Conservation (phyloP, 441 rosid genomes). For the Bocquillonia castaneifolia region DNA sequence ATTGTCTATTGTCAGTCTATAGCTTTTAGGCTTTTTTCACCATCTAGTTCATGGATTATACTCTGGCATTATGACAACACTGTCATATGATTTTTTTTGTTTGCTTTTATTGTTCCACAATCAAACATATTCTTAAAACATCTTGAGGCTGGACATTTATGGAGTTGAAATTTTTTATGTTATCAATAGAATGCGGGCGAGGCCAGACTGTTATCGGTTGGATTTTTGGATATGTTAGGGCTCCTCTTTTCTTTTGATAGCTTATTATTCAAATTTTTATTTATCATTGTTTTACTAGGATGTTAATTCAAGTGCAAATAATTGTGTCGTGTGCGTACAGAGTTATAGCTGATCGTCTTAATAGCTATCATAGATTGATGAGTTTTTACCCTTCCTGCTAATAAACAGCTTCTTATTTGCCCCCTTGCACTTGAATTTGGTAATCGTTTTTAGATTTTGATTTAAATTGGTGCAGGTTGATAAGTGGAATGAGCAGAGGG, state of each 20-base stretch:
- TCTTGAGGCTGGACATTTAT: not conserved
- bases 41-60: no score
- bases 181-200: not conserved
- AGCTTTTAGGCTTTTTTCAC: not conserved
- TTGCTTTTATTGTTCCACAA: not conserved
- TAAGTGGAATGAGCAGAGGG: conserved; percentile 90
- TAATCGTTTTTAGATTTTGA: no score
- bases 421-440: no score
- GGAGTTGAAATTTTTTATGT: not conserved
- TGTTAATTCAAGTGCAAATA: no score
- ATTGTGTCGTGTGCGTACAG: no score
- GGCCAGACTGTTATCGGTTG: not conserved
- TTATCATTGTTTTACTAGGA: no score
- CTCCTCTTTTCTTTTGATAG: not conserved
- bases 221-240: not conserved
- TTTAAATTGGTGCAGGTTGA: conserved; percentile 46
- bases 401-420: no score
- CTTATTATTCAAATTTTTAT: no score
- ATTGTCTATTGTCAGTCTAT: not conserved
- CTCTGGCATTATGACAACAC: not conserved
- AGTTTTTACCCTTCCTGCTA: no score
- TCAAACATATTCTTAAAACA: no score
- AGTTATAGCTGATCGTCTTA: no score
- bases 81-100: not conserved
- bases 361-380: no score